Evolutionary conservation across 169 alveolate genomes (phyloP), one percentile per base, ranked within the genome.

Genomic region (Plasmodium reichenowi): DNA sequence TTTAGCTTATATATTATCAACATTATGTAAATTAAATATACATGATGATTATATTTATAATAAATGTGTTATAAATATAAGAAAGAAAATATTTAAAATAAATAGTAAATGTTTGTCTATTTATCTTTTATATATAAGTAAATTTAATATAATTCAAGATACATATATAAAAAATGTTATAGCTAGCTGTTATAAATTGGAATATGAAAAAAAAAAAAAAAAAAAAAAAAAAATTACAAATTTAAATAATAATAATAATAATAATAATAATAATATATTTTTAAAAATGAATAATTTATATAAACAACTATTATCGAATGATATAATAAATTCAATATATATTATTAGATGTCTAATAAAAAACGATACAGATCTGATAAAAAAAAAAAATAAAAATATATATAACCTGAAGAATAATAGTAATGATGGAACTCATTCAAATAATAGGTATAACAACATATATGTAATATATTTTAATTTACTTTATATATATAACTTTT

Each of bases 91-190:
- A 0, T 71, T 71, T 26, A 85, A 85, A 47, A 85, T 85, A 24
- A 54, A 85, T 22, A 6, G 63, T 2, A 85, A 74, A 20, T 85
- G 87, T 52, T 63, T 85, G 0, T 15, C 88, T 50, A 85, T 85
- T 59, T 85, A 85, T 63, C 29, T 85, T 1, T 43, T 85, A 22
- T 85, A 85, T 45, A 74, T 85, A 32, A 85, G 92, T 52, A 85
- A 71, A 59, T 85, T 71, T 29, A 73, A 73, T 15, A 7, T 85
- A 12, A 60, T 20, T 12, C 74, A 63, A 24, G 92, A 85, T 47
- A n/a, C 17, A 20, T 71, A 85, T 75, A 85, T 85, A 9, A 71
- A n/a, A 20, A 24, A 6, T 9, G 48, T 72, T n/a, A 7, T 85
- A 26, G 71, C 88, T 3, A 62, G 24, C 5, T 58, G 88, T 52